Percentiles rank a stretch among this genome's conserved stretches.
Evolutionary conservation across 1,284 basidiomycete species (phyloP).

Genomic region (Stygiomarasmius scandens): DNA sequence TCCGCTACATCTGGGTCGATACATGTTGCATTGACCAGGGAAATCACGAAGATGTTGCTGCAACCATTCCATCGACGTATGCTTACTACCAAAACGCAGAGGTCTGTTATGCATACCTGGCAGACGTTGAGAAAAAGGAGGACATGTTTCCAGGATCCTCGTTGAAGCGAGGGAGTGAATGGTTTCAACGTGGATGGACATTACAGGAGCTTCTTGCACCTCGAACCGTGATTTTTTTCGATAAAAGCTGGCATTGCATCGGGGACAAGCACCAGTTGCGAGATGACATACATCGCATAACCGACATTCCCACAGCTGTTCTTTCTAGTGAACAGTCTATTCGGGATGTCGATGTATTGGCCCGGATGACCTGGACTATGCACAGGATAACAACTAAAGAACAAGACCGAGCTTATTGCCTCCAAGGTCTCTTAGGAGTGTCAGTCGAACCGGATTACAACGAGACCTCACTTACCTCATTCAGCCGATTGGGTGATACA

Average conservation of each 20-base stretch:
- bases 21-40: too few relatives aligned
- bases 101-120: not conserved
- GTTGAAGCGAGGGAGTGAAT: too few relatives aligned
- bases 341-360: not conserved
- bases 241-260: not conserved
- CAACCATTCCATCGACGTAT: not conserved
- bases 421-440: not conserved
- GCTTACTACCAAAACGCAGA: not conserved
- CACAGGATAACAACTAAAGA: not conserved
- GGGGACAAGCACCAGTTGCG: not conserved
- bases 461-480: too few relatives aligned
- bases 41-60: not conserved
- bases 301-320: not conserved
- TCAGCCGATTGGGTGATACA: too few relatives aligned
- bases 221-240: too few relatives aligned
- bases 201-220: not conserved
- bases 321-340: not conserved
- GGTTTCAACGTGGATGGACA: not conserved
- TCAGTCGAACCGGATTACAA: not conserved
- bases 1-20: too few relatives aligned
- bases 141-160: not conserved
- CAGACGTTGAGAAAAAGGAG: not conserved
- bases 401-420: not conserved
- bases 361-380: not conserved
- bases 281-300: not conserved